Conservation (phyloP, 768 basidiomycete genomes). For the Serendipita indica region DNA sequence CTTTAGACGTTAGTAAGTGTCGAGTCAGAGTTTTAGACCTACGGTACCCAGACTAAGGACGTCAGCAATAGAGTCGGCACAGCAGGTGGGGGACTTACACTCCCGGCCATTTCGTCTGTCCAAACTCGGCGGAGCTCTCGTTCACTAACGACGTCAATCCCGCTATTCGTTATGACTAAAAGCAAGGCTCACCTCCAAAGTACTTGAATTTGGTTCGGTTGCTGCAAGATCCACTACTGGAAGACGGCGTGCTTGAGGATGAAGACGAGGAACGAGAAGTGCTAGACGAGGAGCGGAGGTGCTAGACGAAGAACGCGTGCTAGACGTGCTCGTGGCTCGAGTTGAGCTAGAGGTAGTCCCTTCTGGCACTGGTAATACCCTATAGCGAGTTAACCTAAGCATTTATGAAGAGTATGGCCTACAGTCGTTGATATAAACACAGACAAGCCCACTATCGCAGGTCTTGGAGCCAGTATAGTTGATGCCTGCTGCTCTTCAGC, state of each 20-base stretch:
- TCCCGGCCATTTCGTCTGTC: constrained; percentile 34
- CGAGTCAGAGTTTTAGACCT: no score
- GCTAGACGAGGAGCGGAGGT: no score
- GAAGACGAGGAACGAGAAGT: no score
- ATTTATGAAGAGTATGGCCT: constrained; percentile 14
- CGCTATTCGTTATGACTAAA: neutral
- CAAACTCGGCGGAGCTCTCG: constrained; percentile 49
- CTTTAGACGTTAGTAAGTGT: constrained; percentile 10
- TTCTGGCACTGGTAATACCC: neutral
- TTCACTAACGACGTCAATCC: constrained; percentile 25
- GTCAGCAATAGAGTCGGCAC: no score
- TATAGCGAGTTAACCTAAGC: neutral
- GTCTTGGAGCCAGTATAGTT: constrained; percentile 3
- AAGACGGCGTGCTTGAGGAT: constrained; percentile 19
- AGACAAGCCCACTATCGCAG: constrained; percentile 27
- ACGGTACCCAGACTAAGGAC: no score
- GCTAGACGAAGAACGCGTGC: constrained; percentile 21
- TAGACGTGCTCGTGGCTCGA: constrained; percentile 19
- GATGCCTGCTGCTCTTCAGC: neutral
- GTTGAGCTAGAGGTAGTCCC: constrained; percentile 18
- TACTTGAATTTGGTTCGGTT: constrained; percentile 38
- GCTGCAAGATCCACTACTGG: constrained; percentile 11
- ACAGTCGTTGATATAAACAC: constrained; percentile 32
- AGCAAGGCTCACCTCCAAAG: constrained; percentile 30
- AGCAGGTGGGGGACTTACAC: constrained; percentile 17